Evolutionary conservation across 805 yeast species (phyloP).

Genomic region (Wickerhamomyces queroliae): DNA sequence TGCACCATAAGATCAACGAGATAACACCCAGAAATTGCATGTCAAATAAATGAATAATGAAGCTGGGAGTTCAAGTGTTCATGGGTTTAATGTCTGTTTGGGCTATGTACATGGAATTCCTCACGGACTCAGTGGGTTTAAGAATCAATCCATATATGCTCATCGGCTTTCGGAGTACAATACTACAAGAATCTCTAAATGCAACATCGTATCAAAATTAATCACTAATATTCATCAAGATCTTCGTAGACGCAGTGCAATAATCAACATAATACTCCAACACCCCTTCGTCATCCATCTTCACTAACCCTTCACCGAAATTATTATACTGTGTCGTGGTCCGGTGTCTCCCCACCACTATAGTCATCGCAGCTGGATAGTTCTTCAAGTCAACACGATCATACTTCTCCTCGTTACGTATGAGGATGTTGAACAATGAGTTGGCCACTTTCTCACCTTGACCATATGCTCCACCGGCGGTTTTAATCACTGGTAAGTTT

Average conservation of each 20-base stretch:
- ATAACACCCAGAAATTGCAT: too few species aligned
- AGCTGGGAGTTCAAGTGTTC: too few species aligned
- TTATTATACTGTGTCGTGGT: slow-evolving; percentile 18
- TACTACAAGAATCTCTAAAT: too few species aligned
- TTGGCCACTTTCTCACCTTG: slow-evolving; percentile 18
- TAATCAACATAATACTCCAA: slow-evolving; percentile 28
- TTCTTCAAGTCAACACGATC: slow-evolving; percentile 8
- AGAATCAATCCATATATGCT: too few species aligned
- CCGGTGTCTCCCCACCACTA: slow-evolving; percentile 20
- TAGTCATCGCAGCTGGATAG: slow-evolving; percentile 21
- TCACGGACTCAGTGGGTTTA: too few species aligned
- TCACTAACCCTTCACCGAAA: slow-evolving; percentile 23
- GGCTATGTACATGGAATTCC: too few species aligned
- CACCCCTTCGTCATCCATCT: slow-evolving; percentile 19
- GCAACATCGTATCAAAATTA: too few species aligned
- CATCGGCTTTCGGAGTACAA: too few species aligned
- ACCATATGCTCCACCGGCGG: slow-evolving; percentile 34
- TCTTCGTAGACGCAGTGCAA: slow-evolving; percentile 12
- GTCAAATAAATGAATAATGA: too few species aligned
- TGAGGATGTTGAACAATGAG: slow-evolving; percentile 12
- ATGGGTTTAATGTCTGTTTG: too few species aligned
- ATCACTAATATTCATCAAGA: slow-evolving; percentile 6
- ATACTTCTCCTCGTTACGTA: slow-evolving; percentile 8
- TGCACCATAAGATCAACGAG: too few species aligned
- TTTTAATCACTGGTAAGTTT: slow-evolving; percentile 30